Percentiles rank a stretch among this genome's conserved stretches.
Evolutionary conservation across 2,329 filamentous ascomycete genomes (phyloP).

Genomic region (Aspergillus tamarii): DNA sequence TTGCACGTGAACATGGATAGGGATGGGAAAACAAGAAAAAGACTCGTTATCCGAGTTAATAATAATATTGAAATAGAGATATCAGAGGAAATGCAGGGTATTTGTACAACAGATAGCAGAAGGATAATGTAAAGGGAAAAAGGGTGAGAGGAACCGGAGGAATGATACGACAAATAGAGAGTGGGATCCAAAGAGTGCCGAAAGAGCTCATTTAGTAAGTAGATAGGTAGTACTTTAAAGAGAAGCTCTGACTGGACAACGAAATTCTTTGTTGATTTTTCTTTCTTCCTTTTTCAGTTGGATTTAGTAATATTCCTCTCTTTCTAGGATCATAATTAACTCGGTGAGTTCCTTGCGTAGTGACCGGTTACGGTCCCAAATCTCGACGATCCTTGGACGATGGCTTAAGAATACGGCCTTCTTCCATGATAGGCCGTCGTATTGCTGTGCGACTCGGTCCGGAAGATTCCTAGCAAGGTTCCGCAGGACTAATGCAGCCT

Average conservation of each 20-base stretch:
- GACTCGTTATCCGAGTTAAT: conserved; percentile 11
- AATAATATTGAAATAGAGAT: conserved; percentile 6
- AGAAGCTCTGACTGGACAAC: background rate
- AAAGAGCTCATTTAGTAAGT: background rate
- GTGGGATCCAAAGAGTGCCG: background rate
- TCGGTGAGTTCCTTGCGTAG: conserved; percentile 47
- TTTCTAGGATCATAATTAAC: conserved; percentile 46
- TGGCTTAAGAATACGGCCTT: conserved; percentile 45
- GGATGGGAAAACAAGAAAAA: conserved; percentile 1
- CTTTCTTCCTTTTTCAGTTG: conserved; percentile 5
- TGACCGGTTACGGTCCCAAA: conserved; percentile 45
- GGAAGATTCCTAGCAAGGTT: conserved; percentile 51
- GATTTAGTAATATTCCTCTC: conserved; percentile 39
- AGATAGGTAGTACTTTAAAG: background rate
- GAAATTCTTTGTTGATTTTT: background rate
- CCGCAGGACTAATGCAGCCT: conserved; percentile 50
- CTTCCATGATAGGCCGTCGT: conserved; percentile 41
- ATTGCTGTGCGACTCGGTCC: conserved; percentile 31
- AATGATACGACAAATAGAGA: background rate
- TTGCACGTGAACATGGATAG: background rate
- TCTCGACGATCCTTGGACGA: conserved; percentile 41
- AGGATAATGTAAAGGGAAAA: conserved; percentile 9
- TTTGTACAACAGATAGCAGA: conserved; percentile 21
- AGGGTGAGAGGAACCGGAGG: background rate
- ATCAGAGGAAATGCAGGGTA: conserved; percentile 20